These are phyloP conservation scores for Cymbomonas tetramitiformis DNA, from an alignment of 139 green algal species.

Conservation along the genomic window DNA sequence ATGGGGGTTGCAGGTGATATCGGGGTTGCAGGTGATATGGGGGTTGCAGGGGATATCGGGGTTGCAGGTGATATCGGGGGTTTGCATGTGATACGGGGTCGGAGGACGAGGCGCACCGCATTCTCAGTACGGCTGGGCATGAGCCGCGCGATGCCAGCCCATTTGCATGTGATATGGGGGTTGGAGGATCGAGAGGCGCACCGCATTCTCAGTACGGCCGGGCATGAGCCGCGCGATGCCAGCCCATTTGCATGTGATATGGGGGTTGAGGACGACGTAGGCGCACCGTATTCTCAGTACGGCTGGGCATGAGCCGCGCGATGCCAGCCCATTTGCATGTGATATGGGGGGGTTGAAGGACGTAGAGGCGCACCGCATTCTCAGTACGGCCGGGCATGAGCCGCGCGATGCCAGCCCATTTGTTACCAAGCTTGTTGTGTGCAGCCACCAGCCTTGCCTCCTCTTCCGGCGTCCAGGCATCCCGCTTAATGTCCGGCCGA, in stretches of 20 bases:
- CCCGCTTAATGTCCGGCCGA: slow-evolving; percentile 39
- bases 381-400: slow-evolving; percentile 61
- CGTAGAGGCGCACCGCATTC: slow-evolving; percentile 77
- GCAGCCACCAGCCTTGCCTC: slow-evolving; percentile 26
- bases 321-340: slow-evolving; percentile 72
- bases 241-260: too few species aligned
- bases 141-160: slow-evolving; percentile 54
- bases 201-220: slow-evolving; percentile 71
- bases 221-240: slow-evolving; percentile 52
- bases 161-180: too few species aligned
- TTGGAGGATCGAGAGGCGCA: too few species aligned
- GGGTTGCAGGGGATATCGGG: too few species aligned
- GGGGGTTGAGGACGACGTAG: too few species aligned
- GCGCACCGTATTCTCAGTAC: slow-evolving; percentile 81
- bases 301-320: slow-evolving; percentile 45
- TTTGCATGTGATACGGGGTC: too few species aligned
- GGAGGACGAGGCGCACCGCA: too few species aligned
- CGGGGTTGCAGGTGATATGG: too few species aligned
- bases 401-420: slow-evolving; percentile 59
- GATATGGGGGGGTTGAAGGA: too few species aligned
- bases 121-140: slow-evolving; percentile 73
- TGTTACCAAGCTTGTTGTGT: slow-evolving; percentile 53
- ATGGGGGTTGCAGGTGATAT: too few species aligned
- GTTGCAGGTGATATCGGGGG: too few species aligned
- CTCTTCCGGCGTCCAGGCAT: slow-evolving; percentile 36